Conservation (phyloP, 805 yeast species). For the Candida namnaoensis region DNA sequence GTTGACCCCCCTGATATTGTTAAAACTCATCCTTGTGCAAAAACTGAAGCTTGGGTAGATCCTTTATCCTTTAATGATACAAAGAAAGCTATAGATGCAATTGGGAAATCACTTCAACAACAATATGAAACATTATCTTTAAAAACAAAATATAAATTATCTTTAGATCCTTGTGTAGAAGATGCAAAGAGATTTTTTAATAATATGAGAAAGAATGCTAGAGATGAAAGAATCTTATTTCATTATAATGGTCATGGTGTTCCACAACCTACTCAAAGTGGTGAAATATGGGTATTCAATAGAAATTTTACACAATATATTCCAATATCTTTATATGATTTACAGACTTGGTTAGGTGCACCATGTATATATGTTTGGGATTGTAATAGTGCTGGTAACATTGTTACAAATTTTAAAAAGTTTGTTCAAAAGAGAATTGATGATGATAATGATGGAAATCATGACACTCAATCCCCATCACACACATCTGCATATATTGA, state of each 20-base stretch:
- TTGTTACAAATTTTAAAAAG: conserved; percentile 79
- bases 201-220: conserved; percentile 80
- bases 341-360: conserved; percentile 97
- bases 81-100: conserved; percentile 83
- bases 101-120: conserved; percentile 78
- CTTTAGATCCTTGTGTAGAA: conserved; percentile 91
- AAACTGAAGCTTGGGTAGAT: conserved; percentile 88
- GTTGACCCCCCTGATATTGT: conserved; percentile 96
- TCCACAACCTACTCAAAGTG: conserved; percentile 92
- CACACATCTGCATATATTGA: conserved; percentile 54
- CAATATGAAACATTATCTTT: conserved; percentile 87
- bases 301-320: conserved; percentile 96
- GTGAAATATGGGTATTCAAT: conserved; percentile 98
- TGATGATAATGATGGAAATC: conserved; percentile 62
- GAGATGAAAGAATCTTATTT: conserved; percentile 86
- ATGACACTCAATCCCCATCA: conserved; percentile 31
- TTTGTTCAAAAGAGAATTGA: conserved; percentile 86
- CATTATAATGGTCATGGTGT: conserved; percentile 99
- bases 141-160: conserved; percentile 83
- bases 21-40: conserved; percentile 89
- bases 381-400: conserved; percentile 91
- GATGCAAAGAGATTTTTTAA: conserved; percentile 90
- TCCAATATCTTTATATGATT: conserved; percentile 89
- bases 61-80: conserved; percentile 77
- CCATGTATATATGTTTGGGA: conserved; percentile 94